Evolutionary conservation across 75 land plant genomes (phyloP), one percentile per base, ranked within the genome.

Genomic region (Pseudotsuga menziesii): DNA sequence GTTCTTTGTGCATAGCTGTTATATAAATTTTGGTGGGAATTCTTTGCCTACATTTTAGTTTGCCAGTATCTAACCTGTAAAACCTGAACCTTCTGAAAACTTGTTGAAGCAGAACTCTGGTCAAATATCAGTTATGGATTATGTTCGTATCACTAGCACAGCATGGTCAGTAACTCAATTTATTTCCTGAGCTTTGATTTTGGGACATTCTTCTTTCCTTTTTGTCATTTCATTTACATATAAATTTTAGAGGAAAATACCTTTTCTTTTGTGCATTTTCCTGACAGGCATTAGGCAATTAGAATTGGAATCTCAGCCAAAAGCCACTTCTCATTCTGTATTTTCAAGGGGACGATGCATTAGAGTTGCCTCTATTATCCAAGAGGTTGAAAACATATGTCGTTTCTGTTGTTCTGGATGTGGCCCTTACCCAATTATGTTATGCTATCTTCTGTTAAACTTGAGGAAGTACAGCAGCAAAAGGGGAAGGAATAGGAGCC

Each of bases 61-160:
- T 77, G 16, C 41, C n/a, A 12, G 17, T 27, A 74, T 76, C 14
- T 36, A 56, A 12, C 35, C 16, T 27, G 23, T 75, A 20, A 36
- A 79, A 29, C 76, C 16, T 61, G 22, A 36, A 32, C 39, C 1
- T 57, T 25, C 48, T 69, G 26, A 55, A 57, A 26, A 27, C 9
- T 57, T 75, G 13, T 76, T 41, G 25, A 60, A 77, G 54, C 85
- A 96, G 98, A 93, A 90, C 69, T 82, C 98, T 77, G 98, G 98
- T 25, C 88, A 92, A 58, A 90, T 94, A 57, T 85, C 97, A 32
- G 82, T 78, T 56, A 87, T 83, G 58, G 99, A 92, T 66, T 96
- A 92, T 85, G 99, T 96, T 61, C 81, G 99, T 16, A 75, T 96
- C 57, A 96, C 99, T 56, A 96, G 99, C 86, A 89, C 98, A 35